Conservation (phyloP, 2,329 filamentous ascomycete species). For the Sphaerulina musiva region DNA sequence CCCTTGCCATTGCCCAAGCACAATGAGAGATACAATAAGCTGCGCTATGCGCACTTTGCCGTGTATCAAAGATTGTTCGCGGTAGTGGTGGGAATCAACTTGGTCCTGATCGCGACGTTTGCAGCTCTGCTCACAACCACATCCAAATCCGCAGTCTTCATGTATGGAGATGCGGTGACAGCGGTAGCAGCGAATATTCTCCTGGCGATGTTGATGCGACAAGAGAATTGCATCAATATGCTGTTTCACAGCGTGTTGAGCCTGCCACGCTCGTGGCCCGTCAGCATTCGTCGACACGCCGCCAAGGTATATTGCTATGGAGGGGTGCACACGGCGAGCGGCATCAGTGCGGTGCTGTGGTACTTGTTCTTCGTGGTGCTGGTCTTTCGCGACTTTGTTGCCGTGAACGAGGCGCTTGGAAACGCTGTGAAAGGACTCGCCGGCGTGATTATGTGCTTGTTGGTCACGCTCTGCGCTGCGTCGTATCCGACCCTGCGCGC, state of each 20-base stretch:
- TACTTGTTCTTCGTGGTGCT: slow-evolving; percentile 38
- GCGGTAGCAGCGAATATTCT: slow-evolving; percentile 34
- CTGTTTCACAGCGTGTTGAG: slow-evolving; percentile 32
- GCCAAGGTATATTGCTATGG: slow-evolving; percentile 40
- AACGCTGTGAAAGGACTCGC: slow-evolving; percentile 44
- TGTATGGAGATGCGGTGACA: slow-evolving; percentile 29
- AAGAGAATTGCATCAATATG: slow-evolving; percentile 38
- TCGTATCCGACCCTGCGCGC: slow-evolving; percentile 60
- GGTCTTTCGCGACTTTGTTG: slow-evolving; percentile 24
- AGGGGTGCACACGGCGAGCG: slow-evolving; percentile 37
- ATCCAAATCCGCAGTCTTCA: slow-evolving; percentile 3
- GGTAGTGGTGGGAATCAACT: slow-evolving; percentile 26
- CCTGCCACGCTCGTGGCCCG: slow-evolving; percentile 33
- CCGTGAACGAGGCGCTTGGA: slow-evolving; percentile 7
- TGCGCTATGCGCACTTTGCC: slow-evolving; percentile 29
- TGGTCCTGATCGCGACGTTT: slow-evolving; percentile 20
- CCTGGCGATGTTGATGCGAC: slow-evolving; percentile 34
- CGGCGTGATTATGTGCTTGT: slow-evolving; percentile 49
- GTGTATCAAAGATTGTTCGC: slow-evolving; percentile 31
- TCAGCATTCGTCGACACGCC: slow-evolving; percentile 32
- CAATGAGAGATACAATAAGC: slow-evolving; percentile 19
- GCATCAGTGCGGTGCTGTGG: slow-evolving; percentile 39
- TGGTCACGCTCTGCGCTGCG: slow-evolving; percentile 54
- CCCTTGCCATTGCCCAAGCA: slow-evolving; percentile 22
- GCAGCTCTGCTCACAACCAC: neutral